phyloP scores from a whole-genome alignment of 2,329 filamentous ascomycete species.

The Metarhizium brunneum region DNA sequence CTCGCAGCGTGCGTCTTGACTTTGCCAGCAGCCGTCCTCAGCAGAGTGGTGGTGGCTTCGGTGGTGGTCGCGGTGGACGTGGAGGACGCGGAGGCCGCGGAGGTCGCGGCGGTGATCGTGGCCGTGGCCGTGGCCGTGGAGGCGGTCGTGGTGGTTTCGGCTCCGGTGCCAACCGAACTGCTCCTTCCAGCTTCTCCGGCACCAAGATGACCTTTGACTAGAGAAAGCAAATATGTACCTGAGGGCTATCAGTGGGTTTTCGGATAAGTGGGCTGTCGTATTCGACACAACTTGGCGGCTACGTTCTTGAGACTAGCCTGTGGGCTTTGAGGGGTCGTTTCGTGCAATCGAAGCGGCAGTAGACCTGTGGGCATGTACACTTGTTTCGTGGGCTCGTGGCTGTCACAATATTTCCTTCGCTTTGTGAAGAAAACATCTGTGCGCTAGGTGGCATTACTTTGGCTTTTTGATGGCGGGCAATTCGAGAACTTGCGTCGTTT shows the following conservation, averaged over 20 bases:
- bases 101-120: constrained; percentile 32
- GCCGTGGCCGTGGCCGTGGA: constrained; percentile 37
- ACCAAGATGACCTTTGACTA: constrained; percentile 66
- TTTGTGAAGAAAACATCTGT: constrained; percentile 2
- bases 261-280: constrained; percentile 40
- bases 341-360: constrained; percentile 36
- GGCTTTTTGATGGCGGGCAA: constrained; percentile 25
- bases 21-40: constrained; percentile 61
- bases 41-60: constrained; percentile 43
- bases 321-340: constrained; percentile 47
- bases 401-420: constrained; percentile 6
- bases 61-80: constrained; percentile 43
- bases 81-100: constrained; percentile 37
- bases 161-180: constrained; percentile 34
- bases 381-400: constrained; percentile 31
- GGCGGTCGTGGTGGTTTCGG: constrained; percentile 43
- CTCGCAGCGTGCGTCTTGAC: constrained; percentile 74
- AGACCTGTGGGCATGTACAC: constrained; percentile 43
- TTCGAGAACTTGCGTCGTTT: constrained; percentile 16
- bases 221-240: constrained; percentile 19
- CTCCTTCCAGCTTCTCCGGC: constrained; percentile 44
- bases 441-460: constrained; percentile 12
- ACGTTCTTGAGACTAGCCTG: constrained; percentile 24
- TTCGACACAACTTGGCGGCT: constrained; percentile 29
- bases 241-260: constrained; percentile 36